These are phyloP conservation scores for Xylariaceae sp. DNA, from an alignment of 2,329 filamentous ascomycete species.

Conservation along the genomic window DNA sequence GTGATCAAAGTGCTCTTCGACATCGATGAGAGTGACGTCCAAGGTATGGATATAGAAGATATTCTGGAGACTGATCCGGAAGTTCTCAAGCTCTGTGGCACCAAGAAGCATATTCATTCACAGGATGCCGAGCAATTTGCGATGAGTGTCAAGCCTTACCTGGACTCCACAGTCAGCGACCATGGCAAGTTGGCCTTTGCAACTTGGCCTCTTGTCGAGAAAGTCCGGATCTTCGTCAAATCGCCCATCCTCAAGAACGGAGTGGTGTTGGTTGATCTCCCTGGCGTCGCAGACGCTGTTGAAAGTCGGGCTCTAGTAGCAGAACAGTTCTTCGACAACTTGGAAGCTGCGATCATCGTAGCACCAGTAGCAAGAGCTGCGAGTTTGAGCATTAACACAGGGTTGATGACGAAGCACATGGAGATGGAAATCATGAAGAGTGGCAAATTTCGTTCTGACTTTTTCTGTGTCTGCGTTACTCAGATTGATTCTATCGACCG, in stretches of 20 bases:
- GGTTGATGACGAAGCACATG: constrained; percentile 26
- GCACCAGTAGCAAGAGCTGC: constrained; percentile 22
- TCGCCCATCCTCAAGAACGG: constrained; percentile 44
- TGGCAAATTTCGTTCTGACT: constrained; percentile 20
- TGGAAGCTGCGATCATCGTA: constrained; percentile 29
- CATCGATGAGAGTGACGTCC: constrained; percentile 6
- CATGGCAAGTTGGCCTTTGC: constrained; percentile 20
- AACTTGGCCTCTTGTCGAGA: constrained; percentile 35
- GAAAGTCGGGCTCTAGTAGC: constrained; percentile 26
- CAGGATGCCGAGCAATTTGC: constrained; percentile 8
- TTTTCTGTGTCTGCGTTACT: constrained; percentile 26
- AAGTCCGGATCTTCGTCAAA: constrained; percentile 41
- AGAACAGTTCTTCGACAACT: constrained; percentile 5
- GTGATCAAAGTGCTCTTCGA: constrained; percentile 24
- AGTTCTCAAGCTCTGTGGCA: constrained; percentile 1
- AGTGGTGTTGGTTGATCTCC: constrained; percentile 49
- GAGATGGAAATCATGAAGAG: constrained; percentile 26
- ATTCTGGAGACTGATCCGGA: constrained; percentile 16
- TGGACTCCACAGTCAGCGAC: constrained; percentile 20
- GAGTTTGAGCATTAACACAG: constrained; percentile 21
- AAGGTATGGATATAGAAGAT: not conserved
- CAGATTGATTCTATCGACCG: constrained; percentile 28
- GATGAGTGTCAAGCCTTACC: constrained; percentile 22
- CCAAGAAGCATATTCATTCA: constrained; percentile 7
- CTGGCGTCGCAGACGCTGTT: constrained; percentile 44